Conservation (phyloP, 1,139 yeast species). For the Blastobotrys apis region DNA sequence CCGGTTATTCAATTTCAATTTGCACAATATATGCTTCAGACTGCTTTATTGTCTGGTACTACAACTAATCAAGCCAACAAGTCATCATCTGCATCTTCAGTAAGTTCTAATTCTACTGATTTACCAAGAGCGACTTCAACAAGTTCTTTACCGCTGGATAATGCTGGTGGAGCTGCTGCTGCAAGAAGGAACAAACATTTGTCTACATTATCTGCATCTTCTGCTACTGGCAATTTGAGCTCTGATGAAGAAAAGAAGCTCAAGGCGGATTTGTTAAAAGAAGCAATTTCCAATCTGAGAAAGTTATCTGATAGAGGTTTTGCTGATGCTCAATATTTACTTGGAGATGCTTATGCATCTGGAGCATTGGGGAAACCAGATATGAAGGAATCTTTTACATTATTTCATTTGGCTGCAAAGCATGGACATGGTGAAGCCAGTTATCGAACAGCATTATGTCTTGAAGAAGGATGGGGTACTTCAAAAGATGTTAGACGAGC, state of each 20-base stretch:
- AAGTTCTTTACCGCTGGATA: slow-evolving; percentile 11
- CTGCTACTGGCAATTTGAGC: not conserved
- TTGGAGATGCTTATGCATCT: slow-evolving; percentile 83
- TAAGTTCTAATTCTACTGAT: slow-evolving; percentile 1
- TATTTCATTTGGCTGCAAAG: slow-evolving; percentile 87
- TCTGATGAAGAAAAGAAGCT: slow-evolving; percentile 38
- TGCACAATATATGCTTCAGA: slow-evolving; percentile 86
- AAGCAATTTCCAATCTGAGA: slow-evolving; percentile 67
- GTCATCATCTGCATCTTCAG: slow-evolving; percentile 1
- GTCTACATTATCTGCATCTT: slow-evolving; percentile 11
- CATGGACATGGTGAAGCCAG: slow-evolving; percentile 91
- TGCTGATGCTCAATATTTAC: slow-evolving; percentile 82
- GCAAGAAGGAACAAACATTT: slow-evolving; percentile 5
- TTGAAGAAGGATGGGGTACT: slow-evolving; percentile 91
- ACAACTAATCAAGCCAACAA: not conserved
- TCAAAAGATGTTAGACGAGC: slow-evolving; percentile 86
- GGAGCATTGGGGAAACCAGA: slow-evolving; percentile 87
- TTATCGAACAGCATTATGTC: slow-evolving; percentile 84
- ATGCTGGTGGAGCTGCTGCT: too few relatives aligned
- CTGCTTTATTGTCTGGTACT: slow-evolving; percentile 49
- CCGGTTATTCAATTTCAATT: slow-evolving; percentile 83
- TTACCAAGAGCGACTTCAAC: slow-evolving; percentile 3
- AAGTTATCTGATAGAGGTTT: slow-evolving; percentile 77
- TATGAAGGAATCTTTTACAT: slow-evolving; percentile 64
- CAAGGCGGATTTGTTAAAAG: slow-evolving; percentile 52